Base-by-base conservation (phyloP, 352 stramenopile species). In the Pythium graminicola region DNA sequence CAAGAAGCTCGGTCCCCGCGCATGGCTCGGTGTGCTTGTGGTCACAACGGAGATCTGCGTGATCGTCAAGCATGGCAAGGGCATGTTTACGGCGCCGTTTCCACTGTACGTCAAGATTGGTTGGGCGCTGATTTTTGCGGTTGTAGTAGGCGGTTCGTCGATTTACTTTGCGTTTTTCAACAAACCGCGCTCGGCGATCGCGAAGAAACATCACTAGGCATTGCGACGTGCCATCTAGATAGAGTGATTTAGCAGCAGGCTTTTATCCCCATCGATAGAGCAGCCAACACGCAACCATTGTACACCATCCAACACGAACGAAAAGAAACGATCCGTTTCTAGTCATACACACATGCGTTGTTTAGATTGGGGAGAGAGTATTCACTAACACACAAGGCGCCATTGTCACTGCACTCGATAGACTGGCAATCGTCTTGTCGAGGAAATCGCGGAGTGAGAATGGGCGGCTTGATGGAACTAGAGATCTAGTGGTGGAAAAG, bases 401-500 rank as follows among this genome's bases (percentile, higher is more conserved):
- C 7, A 13, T 7, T 7, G 7, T 7, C 29, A 13, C 7, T 7
- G 13, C 29, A 35, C 29, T 35, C 29, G 29, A 35, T 13, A 7
- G 29, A 35, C 29, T 35, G 29, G 29, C 29, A 13, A 35, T 35
- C 29, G 29, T n/a, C n/a, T n/a, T n/a, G n/a, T n/a, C n/a, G n/a
- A n/a, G n/a, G n/a, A n/a, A n/a, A n/a, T n/a, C n/a, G n/a, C 32
- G 32, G 32, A 38, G 32, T 17, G 32, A 38, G 32, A 38, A 38
- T 4, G 6, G 32, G 35, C 35, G 13, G 35, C 9, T 42, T 17
- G 35, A 22, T 42, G 35, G 16, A 17, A 35, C 7, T 7, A 35
- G 13, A 13, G 7, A 13, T 35, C 29, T 99, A 99, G 86, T 99
- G 97, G 83, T 99, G 97, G 86, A 99, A 99, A 38, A 99, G 88